Evolutionary conservation across 305 asterid species (phyloP).

Genomic region (Fraxinus dipetala): DNA sequence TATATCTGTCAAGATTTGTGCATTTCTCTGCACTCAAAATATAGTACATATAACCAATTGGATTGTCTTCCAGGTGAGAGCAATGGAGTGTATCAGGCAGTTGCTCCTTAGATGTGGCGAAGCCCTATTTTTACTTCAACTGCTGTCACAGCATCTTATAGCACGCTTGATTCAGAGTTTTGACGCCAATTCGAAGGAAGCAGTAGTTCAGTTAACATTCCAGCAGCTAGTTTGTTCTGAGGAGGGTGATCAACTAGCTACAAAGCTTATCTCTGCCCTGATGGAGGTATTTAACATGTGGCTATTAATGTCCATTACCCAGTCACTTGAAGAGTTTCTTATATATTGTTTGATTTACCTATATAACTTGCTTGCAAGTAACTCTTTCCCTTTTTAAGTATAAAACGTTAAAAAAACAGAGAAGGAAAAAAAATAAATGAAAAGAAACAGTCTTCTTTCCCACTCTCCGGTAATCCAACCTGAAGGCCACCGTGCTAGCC

Average conservation of each 20-base stretch:
- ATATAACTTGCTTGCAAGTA: neutral
- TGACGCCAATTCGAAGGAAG: conserved; percentile 60
- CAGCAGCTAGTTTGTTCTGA: conserved; percentile 87
- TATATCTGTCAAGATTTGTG: conserved; percentile 16
- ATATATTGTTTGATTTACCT: neutral
- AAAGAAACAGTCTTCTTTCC: neutral
- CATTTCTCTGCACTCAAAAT: conserved; percentile 20
- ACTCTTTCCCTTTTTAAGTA: neutral
- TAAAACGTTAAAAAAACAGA: neutral
- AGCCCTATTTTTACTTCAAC: conserved; percentile 79
- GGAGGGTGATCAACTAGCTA: conserved; percentile 81
- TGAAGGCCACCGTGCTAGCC: neutral
- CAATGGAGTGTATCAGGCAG: conserved; percentile 97
- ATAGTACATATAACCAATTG: conserved; percentile 19
- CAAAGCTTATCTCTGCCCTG: conserved; percentile 80
- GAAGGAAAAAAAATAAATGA: neutral
- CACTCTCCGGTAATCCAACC: neutral
- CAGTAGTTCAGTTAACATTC: conserved; percentile 77
- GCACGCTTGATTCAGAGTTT: conserved; percentile 71
- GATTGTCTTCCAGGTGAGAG: conserved; percentile 68
- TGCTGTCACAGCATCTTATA: conserved; percentile 78
- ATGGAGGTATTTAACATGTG: conserved; percentile 74
- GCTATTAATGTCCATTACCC: conserved; percentile 5
- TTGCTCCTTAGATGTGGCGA: conserved; percentile 93
- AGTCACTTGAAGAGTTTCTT: neutral